phyloP scores from a whole-genome alignment of 2,329 filamentous ascomycete genomes.

The Fusarium denticulatum region DNA sequence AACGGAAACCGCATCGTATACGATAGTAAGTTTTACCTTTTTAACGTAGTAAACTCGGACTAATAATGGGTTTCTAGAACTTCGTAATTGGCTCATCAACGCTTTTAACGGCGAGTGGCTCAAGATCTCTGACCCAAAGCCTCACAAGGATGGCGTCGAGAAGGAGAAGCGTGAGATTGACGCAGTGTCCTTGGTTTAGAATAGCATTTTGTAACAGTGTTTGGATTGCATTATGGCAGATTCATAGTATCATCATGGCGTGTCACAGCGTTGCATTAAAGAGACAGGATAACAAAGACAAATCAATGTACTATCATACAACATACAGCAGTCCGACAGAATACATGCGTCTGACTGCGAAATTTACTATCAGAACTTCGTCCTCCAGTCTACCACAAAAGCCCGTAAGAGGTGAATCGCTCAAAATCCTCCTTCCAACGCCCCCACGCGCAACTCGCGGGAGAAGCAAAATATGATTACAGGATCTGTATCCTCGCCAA shows the following conservation, averaged over 20 bases:
- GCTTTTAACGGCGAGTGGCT: slow-evolving; percentile 98
- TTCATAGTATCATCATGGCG: not conserved
- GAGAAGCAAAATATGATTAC: slow-evolving; percentile 45
- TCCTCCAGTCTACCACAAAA: slow-evolving; percentile 42
- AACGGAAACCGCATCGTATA: slow-evolving; percentile 92
- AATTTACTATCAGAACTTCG: slow-evolving; percentile 40
- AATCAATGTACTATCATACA: slow-evolving; percentile 49
- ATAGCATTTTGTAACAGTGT: not conserved
- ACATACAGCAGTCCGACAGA: slow-evolving; percentile 38
- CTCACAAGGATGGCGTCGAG: slow-evolving; percentile 47
- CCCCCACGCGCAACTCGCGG: slow-evolving; percentile 27
- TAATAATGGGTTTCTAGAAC: slow-evolving; percentile 59
- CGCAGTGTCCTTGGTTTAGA: slow-evolving; percentile 1
- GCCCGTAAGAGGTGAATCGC: slow-evolving; percentile 35
- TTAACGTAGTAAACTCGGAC: not conserved
- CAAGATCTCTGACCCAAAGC: slow-evolving; percentile 62
- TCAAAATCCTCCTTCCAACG: slow-evolving; percentile 35
- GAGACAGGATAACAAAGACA: slow-evolving; percentile 23
- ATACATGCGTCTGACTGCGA: slow-evolving; percentile 21
- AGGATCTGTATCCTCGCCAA: slow-evolving; percentile 41
- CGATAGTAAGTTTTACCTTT: slow-evolving; percentile 73
- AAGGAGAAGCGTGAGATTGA: slow-evolving; percentile 33
- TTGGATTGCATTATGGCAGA: not conserved
- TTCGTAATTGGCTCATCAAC: slow-evolving; percentile 92
- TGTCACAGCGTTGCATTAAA: slow-evolving; percentile 21